Evolutionary conservation across 345 rosid genomes (phyloP).

Genomic region (Toxicodendron radicans): DNA sequence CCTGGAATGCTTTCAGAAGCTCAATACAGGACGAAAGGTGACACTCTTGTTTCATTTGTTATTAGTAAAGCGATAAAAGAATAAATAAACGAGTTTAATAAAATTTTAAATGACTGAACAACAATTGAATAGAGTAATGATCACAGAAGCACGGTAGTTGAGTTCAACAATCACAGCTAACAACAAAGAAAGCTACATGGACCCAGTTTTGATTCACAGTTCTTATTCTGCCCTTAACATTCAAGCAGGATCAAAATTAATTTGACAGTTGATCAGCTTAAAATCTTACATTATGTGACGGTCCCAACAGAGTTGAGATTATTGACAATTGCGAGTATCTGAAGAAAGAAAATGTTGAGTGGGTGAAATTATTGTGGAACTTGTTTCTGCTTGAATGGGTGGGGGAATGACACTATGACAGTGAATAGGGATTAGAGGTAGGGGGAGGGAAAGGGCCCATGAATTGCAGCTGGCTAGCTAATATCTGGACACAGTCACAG

Average conservation of each 20-base stretch:
- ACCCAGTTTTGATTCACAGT: background rate
- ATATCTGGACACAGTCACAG: background rate
- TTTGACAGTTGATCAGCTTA: background rate
- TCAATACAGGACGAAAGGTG: too few relatives aligned
- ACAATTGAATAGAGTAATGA: background rate
- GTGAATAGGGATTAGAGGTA: background rate
- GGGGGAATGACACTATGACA: background rate
- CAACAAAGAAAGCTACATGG: background rate
- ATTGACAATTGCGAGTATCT: too few relatives aligned
- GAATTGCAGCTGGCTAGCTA: background rate
- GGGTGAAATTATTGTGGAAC: slow-evolving; percentile 7
- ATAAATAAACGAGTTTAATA: too few relatives aligned
- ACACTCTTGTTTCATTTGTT: too few relatives aligned
- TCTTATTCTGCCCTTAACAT: too few relatives aligned
- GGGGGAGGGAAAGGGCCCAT: slow-evolving; percentile 5
- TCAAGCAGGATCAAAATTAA: background rate
- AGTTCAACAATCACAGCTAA: too few relatives aligned
- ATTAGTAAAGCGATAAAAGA: too few relatives aligned
- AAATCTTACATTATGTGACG: background rate
- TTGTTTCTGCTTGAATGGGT: background rate
- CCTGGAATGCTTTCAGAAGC: too few relatives aligned
- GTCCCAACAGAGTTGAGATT: background rate
- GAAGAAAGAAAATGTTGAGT: background rate
- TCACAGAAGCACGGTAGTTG: background rate
- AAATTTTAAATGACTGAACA: background rate